A percentile compares a stretch with the other conserved stretches of the same genome.
phyloP scores from a whole-genome alignment of 2,329 filamentous ascomycete genomes.

The Fusarium sp. region DNA sequence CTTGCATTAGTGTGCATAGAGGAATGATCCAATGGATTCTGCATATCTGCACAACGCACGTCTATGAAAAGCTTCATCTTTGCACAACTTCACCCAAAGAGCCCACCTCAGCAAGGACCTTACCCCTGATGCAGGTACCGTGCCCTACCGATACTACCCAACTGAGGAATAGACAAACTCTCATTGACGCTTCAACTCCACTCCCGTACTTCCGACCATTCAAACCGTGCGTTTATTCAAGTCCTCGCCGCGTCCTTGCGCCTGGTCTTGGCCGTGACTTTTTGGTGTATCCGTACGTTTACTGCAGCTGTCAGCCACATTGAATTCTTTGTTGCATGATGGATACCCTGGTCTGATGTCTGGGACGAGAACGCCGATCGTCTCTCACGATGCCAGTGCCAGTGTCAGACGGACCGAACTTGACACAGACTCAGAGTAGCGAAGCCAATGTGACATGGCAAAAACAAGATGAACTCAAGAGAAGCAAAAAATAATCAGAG shows the following conservation, averaged over 20 bases:
- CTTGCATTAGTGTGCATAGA: slow-evolving; percentile 40
- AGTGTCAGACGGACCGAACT: not conserved
- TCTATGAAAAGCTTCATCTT: slow-evolving; percentile 4
- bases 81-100: slow-evolving; percentile 15
- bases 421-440: slow-evolving; percentile 23
- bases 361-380: slow-evolving; percentile 33
- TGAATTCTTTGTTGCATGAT: slow-evolving; percentile 40
- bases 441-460: slow-evolving; percentile 23
- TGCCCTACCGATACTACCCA: slow-evolving; percentile 30
- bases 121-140: slow-evolving; percentile 35
- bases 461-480: not conserved
- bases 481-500: not conserved
- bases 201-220: slow-evolving; percentile 23
- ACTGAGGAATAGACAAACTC: slow-evolving; percentile 30
- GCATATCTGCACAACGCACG: slow-evolving; percentile 9
- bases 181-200: slow-evolving; percentile 27
- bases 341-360: slow-evolving; percentile 36
- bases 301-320: slow-evolving; percentile 31
- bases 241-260: slow-evolving; percentile 42
- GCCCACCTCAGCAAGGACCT: slow-evolving; percentile 2
- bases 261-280: slow-evolving; percentile 35
- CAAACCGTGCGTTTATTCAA: slow-evolving; percentile 21
- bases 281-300: slow-evolving; percentile 14
- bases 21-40: slow-evolving; percentile 8
- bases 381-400: not conserved